Evolutionary conservation across 352 stramenopile species (phyloP).

Genomic region (Phytophthora ramorum): DNA sequence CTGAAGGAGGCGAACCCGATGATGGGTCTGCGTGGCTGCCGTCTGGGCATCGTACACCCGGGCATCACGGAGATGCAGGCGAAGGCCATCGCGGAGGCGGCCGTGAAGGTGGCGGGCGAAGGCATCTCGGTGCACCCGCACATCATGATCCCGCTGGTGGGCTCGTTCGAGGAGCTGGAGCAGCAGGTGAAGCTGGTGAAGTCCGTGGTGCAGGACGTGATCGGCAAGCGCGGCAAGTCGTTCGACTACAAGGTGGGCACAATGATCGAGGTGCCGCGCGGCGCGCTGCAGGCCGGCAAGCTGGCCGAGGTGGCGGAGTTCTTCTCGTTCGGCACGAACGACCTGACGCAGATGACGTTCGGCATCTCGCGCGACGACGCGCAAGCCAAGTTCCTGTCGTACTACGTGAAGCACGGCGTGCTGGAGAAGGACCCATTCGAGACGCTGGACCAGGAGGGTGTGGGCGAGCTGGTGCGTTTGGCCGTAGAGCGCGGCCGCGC

Average conservation of each 20-base stretch:
- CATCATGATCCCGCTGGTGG: conserved; percentile 29
- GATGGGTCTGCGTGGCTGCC: conserved; percentile 37
- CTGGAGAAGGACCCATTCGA: conserved; percentile 39
- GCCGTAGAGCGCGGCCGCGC: conserved; percentile 3
- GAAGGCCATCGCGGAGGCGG: conserved; percentile 34
- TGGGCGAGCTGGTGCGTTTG: conserved; percentile 20
- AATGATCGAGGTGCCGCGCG: conserved; percentile 33
- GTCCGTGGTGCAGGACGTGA: conserved; percentile 33
- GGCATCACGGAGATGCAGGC: conserved; percentile 38
- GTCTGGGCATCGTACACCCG: conserved; percentile 37
- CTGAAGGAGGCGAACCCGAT: conserved; percentile 41
- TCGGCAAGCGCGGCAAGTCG: conserved; percentile 27
- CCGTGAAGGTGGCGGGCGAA: conserved; percentile 8
- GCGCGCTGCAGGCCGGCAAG: conserved; percentile 8
- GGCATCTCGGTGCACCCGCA: conserved; percentile 34
- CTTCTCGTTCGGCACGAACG: conserved; percentile 12
- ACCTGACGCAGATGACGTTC: conserved; percentile 12
- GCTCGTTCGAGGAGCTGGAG: conserved; percentile 33
- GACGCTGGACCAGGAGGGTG: conserved; percentile 36
- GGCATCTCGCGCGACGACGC: conserved; percentile 11
- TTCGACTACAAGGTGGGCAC: conserved; percentile 40
- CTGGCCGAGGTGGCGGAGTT: conserved; percentile 11
- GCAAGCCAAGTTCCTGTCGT: conserved; percentile 32
- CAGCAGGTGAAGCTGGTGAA: conserved; percentile 36
- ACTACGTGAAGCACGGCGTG: conserved; percentile 15